These are phyloP conservation scores for Coemansia interrupta DNA, from an alignment of 192 early-diverging fungal genomes.

Conservation along the genomic window DNA sequence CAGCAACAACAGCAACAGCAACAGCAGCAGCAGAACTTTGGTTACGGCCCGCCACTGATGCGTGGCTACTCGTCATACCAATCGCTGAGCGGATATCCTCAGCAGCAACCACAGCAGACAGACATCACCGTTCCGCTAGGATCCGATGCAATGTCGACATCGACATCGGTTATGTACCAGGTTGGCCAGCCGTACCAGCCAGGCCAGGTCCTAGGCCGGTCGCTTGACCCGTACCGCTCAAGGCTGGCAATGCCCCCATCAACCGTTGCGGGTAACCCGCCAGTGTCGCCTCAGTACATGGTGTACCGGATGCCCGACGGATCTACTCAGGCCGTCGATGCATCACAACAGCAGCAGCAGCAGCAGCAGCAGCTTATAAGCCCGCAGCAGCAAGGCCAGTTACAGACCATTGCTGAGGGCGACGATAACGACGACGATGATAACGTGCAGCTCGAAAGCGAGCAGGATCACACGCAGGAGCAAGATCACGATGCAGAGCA, in stretches of 20 bases:
- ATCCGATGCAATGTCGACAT: constrained; percentile 21
- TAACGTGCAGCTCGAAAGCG: constrained; percentile 3
- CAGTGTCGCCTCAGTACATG: constrained; percentile 37
- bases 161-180: constrained; percentile 33
- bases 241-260: constrained; percentile 16
- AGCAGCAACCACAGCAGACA: constrained; percentile 14
- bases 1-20: constrained; percentile 12
- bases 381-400: constrained; percentile 15
- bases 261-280: neutral
- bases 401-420: constrained; percentile 49
- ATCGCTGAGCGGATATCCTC: constrained; percentile 9
- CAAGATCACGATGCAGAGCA: constrained; percentile 4
- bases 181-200: constrained; percentile 53
- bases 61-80: constrained; percentile 26
- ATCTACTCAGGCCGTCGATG: constrained; percentile 25
- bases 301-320: constrained; percentile 52
- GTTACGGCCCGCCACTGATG: constrained; percentile 33
- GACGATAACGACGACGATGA: constrained; percentile 40
- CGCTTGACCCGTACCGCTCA: constrained; percentile 41
- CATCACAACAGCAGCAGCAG: constrained; percentile 19
- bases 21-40: constrained; percentile 27
- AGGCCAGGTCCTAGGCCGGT: constrained; percentile 45
- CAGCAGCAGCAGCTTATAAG: constrained; percentile 15
- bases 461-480: constrained; percentile 5
- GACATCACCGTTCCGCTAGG: constrained; percentile 20